Evolutionary conservation across 2,329 filamentous ascomycete species (phyloP).

Genomic region (Colletotrichum sp.): DNA sequence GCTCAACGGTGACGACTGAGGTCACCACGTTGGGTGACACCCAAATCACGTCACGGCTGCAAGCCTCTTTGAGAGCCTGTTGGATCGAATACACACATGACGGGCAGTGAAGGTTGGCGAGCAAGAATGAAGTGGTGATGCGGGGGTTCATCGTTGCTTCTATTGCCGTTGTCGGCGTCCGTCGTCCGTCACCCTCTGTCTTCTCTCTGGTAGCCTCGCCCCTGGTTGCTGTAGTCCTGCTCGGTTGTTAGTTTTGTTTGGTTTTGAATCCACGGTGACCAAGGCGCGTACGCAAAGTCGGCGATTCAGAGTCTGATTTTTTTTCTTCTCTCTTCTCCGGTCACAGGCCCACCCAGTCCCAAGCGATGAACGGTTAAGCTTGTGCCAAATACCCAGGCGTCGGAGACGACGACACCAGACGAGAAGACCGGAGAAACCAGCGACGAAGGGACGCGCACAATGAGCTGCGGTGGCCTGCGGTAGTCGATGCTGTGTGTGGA

Average conservation of each 20-base stretch:
- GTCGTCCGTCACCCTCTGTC: not conserved
- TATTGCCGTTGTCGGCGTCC: not conserved
- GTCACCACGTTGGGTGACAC: slow-evolving; percentile 75
- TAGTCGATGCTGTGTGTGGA: not conserved
- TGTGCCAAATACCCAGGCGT: not conserved
- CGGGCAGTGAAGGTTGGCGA: slow-evolving; percentile 79
- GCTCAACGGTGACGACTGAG: slow-evolving; percentile 68
- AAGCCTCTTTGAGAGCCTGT: slow-evolving; percentile 55
- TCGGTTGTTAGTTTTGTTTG: not conserved
- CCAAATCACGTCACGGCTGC: slow-evolving; percentile 52
- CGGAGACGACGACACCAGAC: not conserved
- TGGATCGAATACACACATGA: slow-evolving; percentile 74
- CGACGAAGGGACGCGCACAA: not conserved
- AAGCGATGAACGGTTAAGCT: not conserved
- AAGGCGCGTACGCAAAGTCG: not conserved
- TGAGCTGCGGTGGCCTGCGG: not conserved
- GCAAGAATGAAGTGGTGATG: slow-evolving; percentile 64
- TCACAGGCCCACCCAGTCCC: not conserved
- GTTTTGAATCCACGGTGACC: not conserved
- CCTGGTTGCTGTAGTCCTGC: not conserved
- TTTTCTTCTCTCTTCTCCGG: not conserved
- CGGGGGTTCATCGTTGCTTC: slow-evolving; percentile 1
- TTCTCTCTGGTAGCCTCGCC: not conserved
- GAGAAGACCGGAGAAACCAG: not conserved
- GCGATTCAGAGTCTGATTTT: not conserved